Conservation (phyloP, 2,329 filamentous ascomycete species). For the Plenodomus tracheiphilus region DNA sequence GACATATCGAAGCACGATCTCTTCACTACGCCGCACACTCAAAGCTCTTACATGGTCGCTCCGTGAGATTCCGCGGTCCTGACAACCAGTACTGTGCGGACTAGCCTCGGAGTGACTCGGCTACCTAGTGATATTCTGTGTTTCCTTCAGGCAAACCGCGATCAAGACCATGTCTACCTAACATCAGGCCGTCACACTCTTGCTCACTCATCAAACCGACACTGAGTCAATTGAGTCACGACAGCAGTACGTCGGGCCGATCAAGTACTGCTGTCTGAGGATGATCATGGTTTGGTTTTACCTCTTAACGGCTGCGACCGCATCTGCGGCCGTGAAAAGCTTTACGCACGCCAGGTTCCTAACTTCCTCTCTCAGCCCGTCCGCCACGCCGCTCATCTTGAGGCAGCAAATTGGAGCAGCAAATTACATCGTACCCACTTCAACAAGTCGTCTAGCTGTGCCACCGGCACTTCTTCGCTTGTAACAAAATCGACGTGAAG, state of each 20-base stretch:
- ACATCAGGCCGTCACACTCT: background rate
- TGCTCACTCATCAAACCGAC: background rate
- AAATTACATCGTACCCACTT: background rate
- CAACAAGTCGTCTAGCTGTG: conserved; percentile 5
- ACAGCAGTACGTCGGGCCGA: background rate
- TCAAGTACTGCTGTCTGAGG: background rate
- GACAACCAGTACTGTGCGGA: background rate
- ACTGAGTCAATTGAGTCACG: background rate
- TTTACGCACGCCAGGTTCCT: conserved; percentile 6
- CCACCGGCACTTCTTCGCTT: conserved; percentile 2
- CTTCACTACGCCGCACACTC: background rate
- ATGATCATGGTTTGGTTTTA: background rate
- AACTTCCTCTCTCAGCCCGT: background rate
- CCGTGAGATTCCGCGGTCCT: background rate
- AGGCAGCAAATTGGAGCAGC: conserved; percentile 4
- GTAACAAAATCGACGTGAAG: background rate
- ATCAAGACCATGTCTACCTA: background rate
- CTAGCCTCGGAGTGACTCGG: background rate
- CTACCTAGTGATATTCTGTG: background rate
- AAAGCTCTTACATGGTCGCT: background rate
- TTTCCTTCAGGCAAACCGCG: background rate
- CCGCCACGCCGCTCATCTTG: background rate
- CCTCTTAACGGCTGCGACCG: conserved; percentile 1
- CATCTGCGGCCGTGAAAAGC: conserved; percentile 9
- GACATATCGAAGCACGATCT: background rate